These are phyloP conservation scores for Exophiala sp. DNA, from an alignment of 2,329 filamentous ascomycete genomes.

Conservation along the genomic window DNA sequence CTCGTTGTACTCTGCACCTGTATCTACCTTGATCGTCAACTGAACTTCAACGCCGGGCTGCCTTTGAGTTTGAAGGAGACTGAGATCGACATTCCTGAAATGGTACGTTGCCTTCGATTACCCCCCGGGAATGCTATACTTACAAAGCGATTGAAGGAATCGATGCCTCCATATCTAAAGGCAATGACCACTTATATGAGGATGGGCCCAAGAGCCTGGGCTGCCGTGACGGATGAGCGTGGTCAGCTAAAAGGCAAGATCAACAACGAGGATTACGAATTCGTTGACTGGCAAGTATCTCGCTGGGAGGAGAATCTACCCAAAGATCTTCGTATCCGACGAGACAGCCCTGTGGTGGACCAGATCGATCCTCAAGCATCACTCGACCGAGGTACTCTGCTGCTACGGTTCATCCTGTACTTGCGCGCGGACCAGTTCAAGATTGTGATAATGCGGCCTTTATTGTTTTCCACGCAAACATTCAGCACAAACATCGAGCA, in stretches of 20 bases:
- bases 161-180: constrained; percentile 8
- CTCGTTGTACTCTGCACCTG: constrained; percentile 10
- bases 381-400: constrained; percentile 2
- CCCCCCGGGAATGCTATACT: background rate
- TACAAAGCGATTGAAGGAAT: constrained; percentile 3
- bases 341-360: background rate
- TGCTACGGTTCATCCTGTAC: constrained; percentile 9
- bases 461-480: constrained; percentile 9
- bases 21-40: constrained; percentile 12
- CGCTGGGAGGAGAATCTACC: constrained; percentile 15
- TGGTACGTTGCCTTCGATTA: background rate
- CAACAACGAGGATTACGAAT: constrained; percentile 15
- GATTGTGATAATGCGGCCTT: constrained; percentile 13
- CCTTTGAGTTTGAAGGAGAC: constrained; percentile 12
- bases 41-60: constrained; percentile 16
- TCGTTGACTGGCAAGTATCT: constrained; percentile 11
- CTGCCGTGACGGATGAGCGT: constrained; percentile 13
- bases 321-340: constrained; percentile 1
- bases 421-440: constrained; percentile 15
- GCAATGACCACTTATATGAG: constrained; percentile 13
- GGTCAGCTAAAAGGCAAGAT: constrained; percentile 5
- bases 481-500: constrained; percentile 2
- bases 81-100: constrained; percentile 13
- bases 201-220: constrained; percentile 13
- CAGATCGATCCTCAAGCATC: background rate